Evolutionary conservation across 1,139 yeast genomes (phyloP), one percentile per base, ranked within the genome.

Genomic region (Scheffersomyces titani): DNA sequence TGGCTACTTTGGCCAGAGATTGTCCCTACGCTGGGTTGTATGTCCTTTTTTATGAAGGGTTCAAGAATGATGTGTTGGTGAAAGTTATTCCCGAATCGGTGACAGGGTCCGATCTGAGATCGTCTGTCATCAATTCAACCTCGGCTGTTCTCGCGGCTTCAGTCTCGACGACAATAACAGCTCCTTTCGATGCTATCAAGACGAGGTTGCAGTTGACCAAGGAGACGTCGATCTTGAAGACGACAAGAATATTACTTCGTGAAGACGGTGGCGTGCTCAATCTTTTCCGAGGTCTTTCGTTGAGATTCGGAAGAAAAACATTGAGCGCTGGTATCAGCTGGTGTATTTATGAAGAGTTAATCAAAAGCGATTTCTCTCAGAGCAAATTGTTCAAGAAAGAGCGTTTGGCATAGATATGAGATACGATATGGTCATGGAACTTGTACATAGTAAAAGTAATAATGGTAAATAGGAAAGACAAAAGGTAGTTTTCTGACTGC

Each of bases 11-110:
- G 61, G 83, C 92, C 19, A 76, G 99, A 60, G 99, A 94, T 72
- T 96, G 97, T 51, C 99, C 99, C 0, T 91, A 94, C 70, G 98
- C 99, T 3, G 99, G 99, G 1, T 70, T 94, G 6, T 94, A 94
- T 67, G 93, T 94, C 44, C 75, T 92, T 52, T 83, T 92, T 59
- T 93, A 93, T 70, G 98, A 93, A 70, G 81, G 86, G 56, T 80
- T 87, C 63, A 93, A 93, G 65, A 74, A 76, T 20, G 64, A 74
- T 18, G 47, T 63, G 20, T 48, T 54, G 36, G 57, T 58, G 22
- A 52, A 54, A 47, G 50, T 54, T 52, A 53, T 57, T 52, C 57
- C 64, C 59, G 18, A 51, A 7, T 40, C 68, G 72, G 45, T 68
- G 76, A 46, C 49, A 19, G 49, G 22, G 18, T 47, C 53, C 7